These are phyloP conservation scores for Micractinium conductrix DNA, from an alignment of 139 green algal species.

Conservation along the genomic window DNA sequence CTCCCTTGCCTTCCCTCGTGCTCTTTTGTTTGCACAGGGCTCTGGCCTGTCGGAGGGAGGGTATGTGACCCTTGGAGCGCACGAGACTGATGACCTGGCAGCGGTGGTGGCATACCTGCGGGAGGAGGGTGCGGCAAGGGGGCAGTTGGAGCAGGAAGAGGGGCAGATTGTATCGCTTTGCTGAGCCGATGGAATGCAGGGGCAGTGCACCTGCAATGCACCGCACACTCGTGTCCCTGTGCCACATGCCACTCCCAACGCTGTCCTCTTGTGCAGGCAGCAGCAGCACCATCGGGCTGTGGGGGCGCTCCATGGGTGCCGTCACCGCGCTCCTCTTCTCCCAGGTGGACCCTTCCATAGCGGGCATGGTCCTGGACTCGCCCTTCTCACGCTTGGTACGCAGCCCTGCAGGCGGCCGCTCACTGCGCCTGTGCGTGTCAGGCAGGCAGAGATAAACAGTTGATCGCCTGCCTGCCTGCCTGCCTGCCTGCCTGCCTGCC, in stretches of 20 bases:
- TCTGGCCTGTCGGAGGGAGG: constrained; percentile 89
- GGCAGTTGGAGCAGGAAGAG: neutral
- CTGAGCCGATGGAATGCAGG: neutral
- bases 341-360: constrained; percentile 72
- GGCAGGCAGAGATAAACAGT: no score
- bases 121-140: constrained; percentile 10
- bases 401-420: no score
- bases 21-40: constrained; percentile 59
- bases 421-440: no score
- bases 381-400: constrained; percentile 90
- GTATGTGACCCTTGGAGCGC: constrained; percentile 89
- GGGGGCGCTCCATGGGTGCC: constrained; percentile 96
- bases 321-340: constrained; percentile 92
- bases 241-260: neutral
- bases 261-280: constrained; percentile 33
- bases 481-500: no score
- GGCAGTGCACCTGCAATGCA: neutral
- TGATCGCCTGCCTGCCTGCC: no score
- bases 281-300: constrained; percentile 87
- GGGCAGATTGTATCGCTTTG: neutral
- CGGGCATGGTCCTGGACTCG: constrained; percentile 89
- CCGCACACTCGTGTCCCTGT: neutral
- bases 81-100: constrained; percentile 88
- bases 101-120: constrained; percentile 69
- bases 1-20: neutral